Evolutionary conservation across 768 basidiomycete species (phyloP), one percentile per base, ranked within the genome.

Genomic region (Suillus placidus): DNA sequence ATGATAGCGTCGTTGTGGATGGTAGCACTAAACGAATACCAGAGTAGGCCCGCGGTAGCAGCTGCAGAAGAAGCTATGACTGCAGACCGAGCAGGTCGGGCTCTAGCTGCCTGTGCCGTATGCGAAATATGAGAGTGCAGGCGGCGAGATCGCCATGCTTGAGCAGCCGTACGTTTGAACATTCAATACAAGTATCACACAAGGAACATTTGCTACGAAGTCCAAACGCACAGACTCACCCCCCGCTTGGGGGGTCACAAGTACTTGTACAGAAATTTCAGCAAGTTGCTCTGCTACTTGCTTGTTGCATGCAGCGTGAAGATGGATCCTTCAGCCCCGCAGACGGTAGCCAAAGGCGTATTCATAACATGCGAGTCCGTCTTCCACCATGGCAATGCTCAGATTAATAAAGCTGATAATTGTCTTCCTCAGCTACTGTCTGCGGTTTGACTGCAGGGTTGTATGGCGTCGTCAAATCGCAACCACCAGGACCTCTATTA

Each of bases 301-400:
- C 37, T 18, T 10, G 14, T 65, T 42, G 20, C 10, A 42, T 23
- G 9, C 4, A 42, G n/a, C 16, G 16, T 37, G 10, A 20, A 62
- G 52, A 77, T 77, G 76, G 76, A 77, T 55, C 71, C 74, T 4
- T 73, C 72, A 62, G 77, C 76, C 65, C 71, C 77, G 42, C 69
- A 74, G 65, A 86, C 83, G 34, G 80, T 92, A 54, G 80, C 82
- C 35, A 79, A 84, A 64, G 88, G 89, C 64, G 86, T 89, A 34
- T 71, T 85, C 67, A 76, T 84, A 78, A 87, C 89, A 88, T 93
- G 91, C 91, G 84, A 90, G 91, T 92, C 87, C 87, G 88, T 90
- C 78, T 82, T 80, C 79, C 70, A 70, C 66, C 66, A 55, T 65
- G 43, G 57, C 62, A 42, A 61, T 42, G 64, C 58, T 32, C 34